Evolutionary conservation across 2,329 filamentous ascomycete species (phyloP), one percentile per base, ranked within the genome.

Genomic region (Periconia sp.): DNA sequence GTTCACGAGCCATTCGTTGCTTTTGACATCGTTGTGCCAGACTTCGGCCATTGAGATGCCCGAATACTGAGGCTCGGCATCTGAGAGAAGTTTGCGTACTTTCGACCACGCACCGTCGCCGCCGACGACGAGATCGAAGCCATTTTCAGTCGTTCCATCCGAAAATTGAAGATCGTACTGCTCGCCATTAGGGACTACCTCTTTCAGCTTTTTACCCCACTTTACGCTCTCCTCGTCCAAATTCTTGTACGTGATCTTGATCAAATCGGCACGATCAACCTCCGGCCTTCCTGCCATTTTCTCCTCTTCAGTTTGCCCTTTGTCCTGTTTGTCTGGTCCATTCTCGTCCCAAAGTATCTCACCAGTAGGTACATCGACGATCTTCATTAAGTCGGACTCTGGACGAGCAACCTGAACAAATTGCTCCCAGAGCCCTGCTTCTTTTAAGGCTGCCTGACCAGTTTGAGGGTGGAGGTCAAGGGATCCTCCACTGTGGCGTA

Each of bases 401-500:
- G 77, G 78, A 26, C 80, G 75, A 2, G 77, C 77, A 38, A 75
- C 48, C 46, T 74, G 68, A n/a, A 69, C 52, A 59, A 83, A 84
- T 22, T 75, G 68, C 1, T 77, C 72, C 59, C 70, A 78, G 5
- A 83, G 61, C 0, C 72, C 73, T 4, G 78, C 78, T 42, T 78
- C 74, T 38, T 73, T 73, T 34, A 84, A 57, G 0, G 80, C 80
- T 4, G 69, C 65, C 22, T 82, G 73, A 0, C 81, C 80, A 1
- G 75, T 76, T 3, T 66, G 50, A 0, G 73, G 73, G 49, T 84
- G 80, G 7, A 84, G 63, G 52, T 83, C 80, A 2, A 84, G 72
- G n/a, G 50, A 49, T 3, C 61, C 60, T 26, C 62, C 59, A 47
- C 59, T 49, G 17, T 63, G 55, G 6, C 61, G 83, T 32, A 59